Evolutionary conservation across 352 stramenopile genomes (phyloP).

Genomic region (Phytopythium ostracodes): DNA sequence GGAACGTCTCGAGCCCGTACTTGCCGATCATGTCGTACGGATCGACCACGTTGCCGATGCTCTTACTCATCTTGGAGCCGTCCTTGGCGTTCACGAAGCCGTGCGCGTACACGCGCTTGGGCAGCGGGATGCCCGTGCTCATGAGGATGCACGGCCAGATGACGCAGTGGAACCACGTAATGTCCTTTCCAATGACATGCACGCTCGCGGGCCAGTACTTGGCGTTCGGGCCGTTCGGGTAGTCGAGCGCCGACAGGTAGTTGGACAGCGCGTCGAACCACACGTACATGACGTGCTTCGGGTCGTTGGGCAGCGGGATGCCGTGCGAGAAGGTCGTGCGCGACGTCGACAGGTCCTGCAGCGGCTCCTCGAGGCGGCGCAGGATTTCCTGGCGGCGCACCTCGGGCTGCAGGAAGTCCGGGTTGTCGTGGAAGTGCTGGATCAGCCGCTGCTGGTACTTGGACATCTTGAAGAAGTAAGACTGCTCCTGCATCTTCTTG

Average conservation of each 20-base stretch:
- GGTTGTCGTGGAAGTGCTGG: conserved; percentile 93
- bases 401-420: conserved; percentile 96
- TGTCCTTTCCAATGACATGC: conserved; percentile 97
- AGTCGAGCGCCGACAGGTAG: conserved; percentile 97
- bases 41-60: conserved; percentile 97
- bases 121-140: conserved; percentile 92
- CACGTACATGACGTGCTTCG: conserved; percentile 98
- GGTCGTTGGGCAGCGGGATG: conserved; percentile 93
- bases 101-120: conserved; percentile 95
- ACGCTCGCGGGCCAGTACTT: conserved; percentile 83
- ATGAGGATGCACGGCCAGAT: conserved; percentile 99
- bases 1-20: conserved; percentile 95
- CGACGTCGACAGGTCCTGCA: conserved; percentile 96
- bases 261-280: conserved; percentile 99
- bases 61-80: conserved; percentile 99
- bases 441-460: conserved; percentile 96
- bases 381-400: conserved; percentile 94
- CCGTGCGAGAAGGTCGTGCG: conserved; percentile 96
- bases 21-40: conserved; percentile 94
- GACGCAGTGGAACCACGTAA: conserved; percentile 98
- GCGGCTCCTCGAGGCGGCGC: conserved; percentile 86
- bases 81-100: conserved; percentile 98
- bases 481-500: conserved; percentile 97
- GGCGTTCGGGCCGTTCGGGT: conserved; percentile 76
- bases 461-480: conserved; percentile 99